Evolutionary conservation across 371 early-diverging fungal genomes (phyloP).

Genomic region (Chytridium lagenaria): DNA sequence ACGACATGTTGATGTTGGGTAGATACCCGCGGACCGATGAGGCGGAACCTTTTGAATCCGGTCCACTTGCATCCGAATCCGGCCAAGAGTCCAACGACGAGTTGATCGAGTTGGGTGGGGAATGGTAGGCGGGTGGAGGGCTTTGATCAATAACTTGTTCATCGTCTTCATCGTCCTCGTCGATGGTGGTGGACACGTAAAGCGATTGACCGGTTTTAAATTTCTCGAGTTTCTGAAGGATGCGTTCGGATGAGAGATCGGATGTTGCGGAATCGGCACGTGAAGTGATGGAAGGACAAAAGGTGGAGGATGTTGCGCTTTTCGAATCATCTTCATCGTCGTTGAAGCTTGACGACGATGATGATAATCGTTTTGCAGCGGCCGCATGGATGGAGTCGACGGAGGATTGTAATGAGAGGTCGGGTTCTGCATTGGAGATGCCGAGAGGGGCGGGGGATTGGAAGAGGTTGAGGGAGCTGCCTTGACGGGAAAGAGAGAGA

Average conservation of each 20-base stretch:
- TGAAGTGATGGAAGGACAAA: neutral
- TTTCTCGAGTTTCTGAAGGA: neutral
- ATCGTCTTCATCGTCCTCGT: neutral
- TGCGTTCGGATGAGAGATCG: neutral
- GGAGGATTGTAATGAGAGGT: neutral
- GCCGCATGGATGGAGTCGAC: neutral
- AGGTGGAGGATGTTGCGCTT: no score
- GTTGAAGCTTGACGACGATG: neutral
- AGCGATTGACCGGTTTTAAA: neutral
- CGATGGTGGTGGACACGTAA: neutral
- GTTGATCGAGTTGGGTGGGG: constrained; percentile 9
- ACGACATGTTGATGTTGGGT: neutral
- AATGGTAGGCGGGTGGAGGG: constrained; percentile 2
- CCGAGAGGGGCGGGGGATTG: neutral
- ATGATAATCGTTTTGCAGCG: no score
- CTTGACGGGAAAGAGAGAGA: neutral
- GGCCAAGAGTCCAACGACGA: neutral
- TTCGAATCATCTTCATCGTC: no score
- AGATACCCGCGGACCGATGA: neutral
- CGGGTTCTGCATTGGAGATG: neutral
- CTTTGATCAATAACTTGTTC: neutral
- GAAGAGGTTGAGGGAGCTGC: neutral
- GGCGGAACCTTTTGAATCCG: neutral
- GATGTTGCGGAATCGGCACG: constrained; percentile 7
- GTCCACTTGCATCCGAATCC: neutral